Percentiles rank a stretch among this genome's conserved stretches.
These are phyloP conservation scores for Phytophthora sp. DNA, from an alignment of 352 stramenopile genomes.

Conservation along the genomic window DNA sequence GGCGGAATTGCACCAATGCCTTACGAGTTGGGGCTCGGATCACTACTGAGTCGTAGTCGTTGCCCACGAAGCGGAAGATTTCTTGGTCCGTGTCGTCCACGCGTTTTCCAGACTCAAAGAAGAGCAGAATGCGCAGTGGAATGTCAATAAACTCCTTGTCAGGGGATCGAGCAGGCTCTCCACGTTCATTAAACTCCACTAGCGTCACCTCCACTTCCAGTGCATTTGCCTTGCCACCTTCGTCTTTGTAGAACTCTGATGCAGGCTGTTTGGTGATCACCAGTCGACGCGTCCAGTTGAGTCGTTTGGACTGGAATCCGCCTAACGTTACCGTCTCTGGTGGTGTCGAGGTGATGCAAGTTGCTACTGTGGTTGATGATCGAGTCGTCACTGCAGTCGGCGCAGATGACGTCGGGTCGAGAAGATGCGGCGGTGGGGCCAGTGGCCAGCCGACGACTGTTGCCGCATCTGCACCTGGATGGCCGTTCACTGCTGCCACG, in stretches of 20 bases:
- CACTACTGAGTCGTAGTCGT: constrained; percentile 86
- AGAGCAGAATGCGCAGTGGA: constrained; percentile 77
- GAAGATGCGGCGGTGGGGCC: constrained; percentile 25
- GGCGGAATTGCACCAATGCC: constrained; percentile 76
- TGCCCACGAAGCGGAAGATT: constrained; percentile 88
- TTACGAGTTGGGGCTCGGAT: constrained; percentile 69
- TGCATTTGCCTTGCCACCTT: constrained; percentile 86
- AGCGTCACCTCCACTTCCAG: constrained; percentile 82
- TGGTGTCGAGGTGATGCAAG: constrained; percentile 6
- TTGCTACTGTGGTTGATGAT: constrained; percentile 10
- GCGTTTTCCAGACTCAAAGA: constrained; percentile 87
- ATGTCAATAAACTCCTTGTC: constrained; percentile 85
- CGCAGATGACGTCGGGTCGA: constrained; percentile 24
- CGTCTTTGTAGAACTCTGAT: constrained; percentile 90
- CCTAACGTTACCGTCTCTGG: constrained; percentile 3
- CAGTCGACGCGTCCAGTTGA: constrained; percentile 71
- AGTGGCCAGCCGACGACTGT: constrained; percentile 29
- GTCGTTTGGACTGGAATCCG: constrained; percentile 38
- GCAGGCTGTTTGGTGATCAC: constrained; percentile 87
- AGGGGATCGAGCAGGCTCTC: constrained; percentile 65
- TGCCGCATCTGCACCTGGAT: constrained; percentile 1
- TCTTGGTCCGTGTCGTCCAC: constrained; percentile 87
- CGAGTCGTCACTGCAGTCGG: constrained; percentile 19
- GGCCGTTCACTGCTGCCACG: constrained; percentile 8
- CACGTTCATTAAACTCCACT: constrained; percentile 77